phyloP scores from a whole-genome alignment of 495 filamentous ascomycete genomes.

The Penicillium atrosanguineum region DNA sequence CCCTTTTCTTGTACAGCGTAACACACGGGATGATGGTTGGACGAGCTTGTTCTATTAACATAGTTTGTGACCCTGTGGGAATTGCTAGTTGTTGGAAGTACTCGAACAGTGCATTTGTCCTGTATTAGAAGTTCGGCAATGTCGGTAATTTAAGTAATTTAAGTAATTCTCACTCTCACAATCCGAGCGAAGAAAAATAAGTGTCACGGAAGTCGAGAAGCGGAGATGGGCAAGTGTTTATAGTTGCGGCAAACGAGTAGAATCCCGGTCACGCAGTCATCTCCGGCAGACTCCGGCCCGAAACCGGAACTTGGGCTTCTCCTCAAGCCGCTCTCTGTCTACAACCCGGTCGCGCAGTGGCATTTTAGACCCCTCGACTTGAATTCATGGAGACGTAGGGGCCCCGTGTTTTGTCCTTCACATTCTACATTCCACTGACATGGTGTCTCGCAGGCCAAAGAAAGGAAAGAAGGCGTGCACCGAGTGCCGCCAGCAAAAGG shows the following conservation, averaged over 20 bases:
- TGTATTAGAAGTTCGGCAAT: background rate
- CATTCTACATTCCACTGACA: slow-evolving; percentile 6
- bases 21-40: background rate
- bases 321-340: no score
- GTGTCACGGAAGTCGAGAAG: background rate
- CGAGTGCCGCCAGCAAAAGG: slow-evolving; percentile 48
- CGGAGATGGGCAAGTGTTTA: background rate
- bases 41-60: background rate
- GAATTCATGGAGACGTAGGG: slow-evolving; percentile 18
- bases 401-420: background rate
- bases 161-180: background rate
- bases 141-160: background rate
- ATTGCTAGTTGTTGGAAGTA: background rate
- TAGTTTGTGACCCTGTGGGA: background rate
- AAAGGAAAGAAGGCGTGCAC: slow-evolving; percentile 45
- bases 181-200: background rate
- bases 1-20: background rate
- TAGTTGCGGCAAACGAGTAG: background rate
- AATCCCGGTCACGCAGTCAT: no score
- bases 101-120: background rate
- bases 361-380: background rate
- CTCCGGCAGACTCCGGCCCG: no score
- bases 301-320: no score
- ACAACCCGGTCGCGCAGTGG: slow-evolving; percentile 1
- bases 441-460: slow-evolving; percentile 25